Conservation (phyloP, 768 basidiomycete genomes). For the Boletus edulis region DNA sequence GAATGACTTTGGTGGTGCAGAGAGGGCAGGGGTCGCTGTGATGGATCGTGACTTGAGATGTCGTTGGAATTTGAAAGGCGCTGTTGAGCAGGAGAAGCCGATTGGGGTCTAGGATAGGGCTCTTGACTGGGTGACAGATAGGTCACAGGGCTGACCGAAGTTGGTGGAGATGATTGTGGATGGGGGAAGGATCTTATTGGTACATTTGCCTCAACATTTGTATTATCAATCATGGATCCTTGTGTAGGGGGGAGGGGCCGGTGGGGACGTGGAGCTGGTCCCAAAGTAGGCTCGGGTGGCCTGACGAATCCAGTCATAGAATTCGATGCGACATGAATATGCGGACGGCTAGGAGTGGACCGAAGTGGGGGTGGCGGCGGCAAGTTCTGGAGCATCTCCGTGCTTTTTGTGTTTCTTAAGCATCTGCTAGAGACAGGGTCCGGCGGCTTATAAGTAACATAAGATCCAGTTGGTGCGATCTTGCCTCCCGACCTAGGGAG, state of each 20-base stretch:
- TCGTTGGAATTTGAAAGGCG: constrained; percentile 26
- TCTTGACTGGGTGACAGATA: constrained; percentile 50
- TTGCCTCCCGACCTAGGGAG: constrained; percentile 23
- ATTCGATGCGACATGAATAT: constrained; percentile 22
- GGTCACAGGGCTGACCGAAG: constrained; percentile 17
- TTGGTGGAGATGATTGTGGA: constrained; percentile 23
- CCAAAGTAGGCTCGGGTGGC: constrained; percentile 17
- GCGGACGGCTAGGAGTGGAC: constrained; percentile 30
- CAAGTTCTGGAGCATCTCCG: constrained; percentile 26
- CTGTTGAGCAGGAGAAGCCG: constrained; percentile 43
- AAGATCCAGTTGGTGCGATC: constrained; percentile 20
- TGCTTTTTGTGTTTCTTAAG: constrained; percentile 29
- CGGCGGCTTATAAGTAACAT: constrained; percentile 29
- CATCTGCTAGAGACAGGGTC: constrained; percentile 25
- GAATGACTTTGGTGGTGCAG: constrained; percentile 29
- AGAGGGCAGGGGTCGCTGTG: constrained; percentile 25
- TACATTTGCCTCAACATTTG: constrained; percentile 17
- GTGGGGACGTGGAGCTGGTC: constrained; percentile 20
- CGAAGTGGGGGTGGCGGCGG: constrained; percentile 23
- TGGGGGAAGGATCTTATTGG: constrained; percentile 22
- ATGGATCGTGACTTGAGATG: constrained; percentile 10
- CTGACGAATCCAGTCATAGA: constrained; percentile 12
- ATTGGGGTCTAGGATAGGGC: constrained; percentile 61
- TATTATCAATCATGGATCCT: constrained; percentile 17
- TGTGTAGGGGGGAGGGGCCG: constrained; percentile 33